Conservation (phyloP, 257 asterid species). For the Solanum tarapatanum region DNA sequence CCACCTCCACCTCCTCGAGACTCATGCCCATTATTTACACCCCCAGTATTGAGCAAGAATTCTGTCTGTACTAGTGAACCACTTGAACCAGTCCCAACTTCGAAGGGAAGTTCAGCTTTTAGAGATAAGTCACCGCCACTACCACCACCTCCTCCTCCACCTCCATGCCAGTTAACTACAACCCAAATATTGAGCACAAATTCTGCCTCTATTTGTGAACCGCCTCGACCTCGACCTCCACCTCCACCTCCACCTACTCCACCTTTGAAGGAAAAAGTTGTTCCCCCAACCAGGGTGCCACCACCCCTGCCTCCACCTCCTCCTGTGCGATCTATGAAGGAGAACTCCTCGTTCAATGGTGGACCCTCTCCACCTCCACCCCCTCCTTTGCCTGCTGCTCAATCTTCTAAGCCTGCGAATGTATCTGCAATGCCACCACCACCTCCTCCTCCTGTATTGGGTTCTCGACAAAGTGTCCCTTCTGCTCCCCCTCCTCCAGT, state of each 20-base stretch:
- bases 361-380: conserved; percentile 26
- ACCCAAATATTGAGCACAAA: conserved; percentile 14
- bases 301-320: conserved; percentile 14
- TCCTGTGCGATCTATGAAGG: conserved; percentile 10
- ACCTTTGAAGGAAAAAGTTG: background rate
- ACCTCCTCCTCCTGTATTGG: conserved; percentile 27
- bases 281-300: background rate
- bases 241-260: conserved; percentile 9
- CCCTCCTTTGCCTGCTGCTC: conserved; percentile 23
- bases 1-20: conserved; percentile 2
- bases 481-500: conserved; percentile 64
- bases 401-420: conserved; percentile 13
- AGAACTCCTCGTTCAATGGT: conserved; percentile 1
- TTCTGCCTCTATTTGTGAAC: conserved; percentile 12
- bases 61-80: background rate
- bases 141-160: conserved; percentile 33
- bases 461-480: conserved; percentile 22
- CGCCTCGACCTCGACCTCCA: conserved; percentile 10
- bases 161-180: conserved; percentile 9
- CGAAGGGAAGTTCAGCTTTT: conserved; percentile 15
- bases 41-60: conserved; percentile 11
- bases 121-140: conserved; percentile 18
- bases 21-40: background rate
- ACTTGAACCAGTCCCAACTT: conserved; percentile 16
- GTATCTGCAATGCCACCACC: conserved; percentile 32